Evolutionary conservation across 1,139 yeast genomes (phyloP), one percentile per base, ranked within the genome.

Genomic region (Saccharomyces uvarum): DNA sequence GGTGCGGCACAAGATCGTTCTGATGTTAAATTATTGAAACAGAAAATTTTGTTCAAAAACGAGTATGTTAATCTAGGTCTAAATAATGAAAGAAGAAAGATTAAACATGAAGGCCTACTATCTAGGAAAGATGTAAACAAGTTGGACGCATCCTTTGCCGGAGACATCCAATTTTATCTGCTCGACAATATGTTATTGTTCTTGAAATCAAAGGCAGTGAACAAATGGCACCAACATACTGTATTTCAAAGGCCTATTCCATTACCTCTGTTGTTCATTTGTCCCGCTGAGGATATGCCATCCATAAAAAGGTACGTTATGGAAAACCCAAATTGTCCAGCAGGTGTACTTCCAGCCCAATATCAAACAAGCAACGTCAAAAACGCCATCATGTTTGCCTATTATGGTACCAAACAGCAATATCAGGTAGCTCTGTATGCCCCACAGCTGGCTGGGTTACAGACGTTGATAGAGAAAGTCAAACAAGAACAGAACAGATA

Each of bases 1-100:
- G 99, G 99, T 71, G 91, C 86, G 64, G 89, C 96, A 52, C 93
- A 95, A 44, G 97, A 93, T 75, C 79, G 97, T 61, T 90, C 90
- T 73, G 89, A 90, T 64, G 78, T 93, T 59, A 86, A 89, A 78
- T 86, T 90, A 54, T 77, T 95, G 69, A 91, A 89, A 66, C 88
- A 93, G 69, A 80, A 83, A 58, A 74, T 85, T 52, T 76, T 83
- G 9, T 85, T 83, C 73, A 78, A 86, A 59, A 97, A 97, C 53
- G 96, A 91, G 68, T 88, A 86, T 66, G 90, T 91, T 29, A 90
- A 93, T 66, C 77, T 93, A 75, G 89, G 88, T 61, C 76, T 95
- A 62, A 82, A 86, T 51, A 90, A 89, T 58, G 95, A 86, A 63
- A 83, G 86, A 64, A 77, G 99, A 54, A 82, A 80, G 64, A 85